A percentile compares a stretch with the other conserved stretches of the same genome.
These are phyloP conservation scores for Saitozyma podzolica DNA, from an alignment of 768 basidiomycete species.

Conservation along the genomic window DNA sequence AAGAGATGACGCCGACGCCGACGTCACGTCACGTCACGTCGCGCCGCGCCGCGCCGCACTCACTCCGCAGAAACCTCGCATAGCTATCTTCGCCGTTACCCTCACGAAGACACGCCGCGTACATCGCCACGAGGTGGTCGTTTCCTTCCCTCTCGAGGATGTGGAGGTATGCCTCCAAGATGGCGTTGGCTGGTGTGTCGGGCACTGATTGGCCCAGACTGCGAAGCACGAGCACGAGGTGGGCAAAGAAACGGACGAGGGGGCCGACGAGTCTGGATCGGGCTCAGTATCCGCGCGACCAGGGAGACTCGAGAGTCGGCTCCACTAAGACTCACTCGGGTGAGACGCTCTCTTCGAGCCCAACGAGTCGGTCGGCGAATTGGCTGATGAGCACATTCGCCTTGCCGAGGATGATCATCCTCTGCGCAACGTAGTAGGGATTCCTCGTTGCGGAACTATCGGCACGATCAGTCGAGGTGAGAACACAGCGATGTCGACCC, in stretches of 20 bases:
- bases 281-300: no score
- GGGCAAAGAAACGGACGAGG: slow-evolving; percentile 75
- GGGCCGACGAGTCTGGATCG: slow-evolving; percentile 56
- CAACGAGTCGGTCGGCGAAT: slow-evolving; percentile 51
- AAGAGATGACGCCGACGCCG: no score
- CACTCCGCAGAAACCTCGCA: slow-evolving; percentile 74
- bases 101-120: slow-evolving; percentile 84
- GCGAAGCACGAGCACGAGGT: slow-evolving; percentile 83
- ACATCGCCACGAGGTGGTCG: slow-evolving; percentile 85
- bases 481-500: background rate
- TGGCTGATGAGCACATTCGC: slow-evolving; percentile 68
- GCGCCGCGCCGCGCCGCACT: slow-evolving; percentile 19
- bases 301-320: no score
- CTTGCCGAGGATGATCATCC: slow-evolving; percentile 52
- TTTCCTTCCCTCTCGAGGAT: slow-evolving; percentile 82
- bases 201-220: slow-evolving; percentile 76
- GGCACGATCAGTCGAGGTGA: slow-evolving; percentile 5
- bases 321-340: slow-evolving; percentile 45
- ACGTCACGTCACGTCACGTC: background rate
- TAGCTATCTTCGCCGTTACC: slow-evolving; percentile 87
- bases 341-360: slow-evolving; percentile 38
- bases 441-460: slow-evolving; percentile 39
- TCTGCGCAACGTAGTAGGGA: slow-evolving; percentile 53
- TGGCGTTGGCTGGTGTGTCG: slow-evolving; percentile 70
- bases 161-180: slow-evolving; percentile 83